Evolutionary conservation across 2,329 filamentous ascomycete genomes (phyloP).

Genomic region (Gnomoniopsis smithogilvyi): DNA sequence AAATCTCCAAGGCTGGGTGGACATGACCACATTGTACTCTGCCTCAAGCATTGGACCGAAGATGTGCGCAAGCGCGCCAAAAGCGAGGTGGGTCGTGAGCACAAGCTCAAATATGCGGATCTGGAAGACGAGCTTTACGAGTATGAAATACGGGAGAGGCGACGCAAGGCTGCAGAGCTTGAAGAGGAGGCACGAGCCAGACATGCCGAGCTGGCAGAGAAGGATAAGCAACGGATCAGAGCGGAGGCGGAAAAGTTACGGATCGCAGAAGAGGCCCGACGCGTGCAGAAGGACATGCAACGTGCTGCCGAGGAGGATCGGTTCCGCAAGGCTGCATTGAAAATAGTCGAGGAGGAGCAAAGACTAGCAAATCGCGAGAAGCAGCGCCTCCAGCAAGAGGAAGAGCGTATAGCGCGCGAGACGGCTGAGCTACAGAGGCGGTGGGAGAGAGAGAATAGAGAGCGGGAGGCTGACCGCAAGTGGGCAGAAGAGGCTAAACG

Average conservation of each 20-base stretch:
- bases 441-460: background rate
- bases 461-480: background rate
- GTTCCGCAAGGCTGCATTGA: background rate
- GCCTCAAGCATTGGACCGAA: constrained; percentile 5
- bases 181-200: background rate
- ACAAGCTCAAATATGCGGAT: background rate
- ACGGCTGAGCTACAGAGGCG: background rate
- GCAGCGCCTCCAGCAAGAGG: background rate
- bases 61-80: background rate
- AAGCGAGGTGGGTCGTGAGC: background rate
- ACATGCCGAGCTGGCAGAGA: background rate
- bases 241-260: background rate
- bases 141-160: background rate
- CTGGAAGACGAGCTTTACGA: constrained; percentile 7
- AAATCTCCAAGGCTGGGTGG: constrained; percentile 1
- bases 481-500: background rate
- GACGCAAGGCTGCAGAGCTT: background rate
- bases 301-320: background rate
- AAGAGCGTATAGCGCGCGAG: background rate
- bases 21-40: constrained; percentile 1
- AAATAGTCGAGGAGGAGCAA: background rate
- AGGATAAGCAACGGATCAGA: background rate
- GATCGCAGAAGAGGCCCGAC: background rate
- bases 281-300: background rate
- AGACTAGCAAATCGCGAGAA: too few species aligned